These are phyloP conservation scores for Xylaria flabelliformis DNA, from an alignment of 495 filamentous ascomycete species.

Conservation along the genomic window DNA sequence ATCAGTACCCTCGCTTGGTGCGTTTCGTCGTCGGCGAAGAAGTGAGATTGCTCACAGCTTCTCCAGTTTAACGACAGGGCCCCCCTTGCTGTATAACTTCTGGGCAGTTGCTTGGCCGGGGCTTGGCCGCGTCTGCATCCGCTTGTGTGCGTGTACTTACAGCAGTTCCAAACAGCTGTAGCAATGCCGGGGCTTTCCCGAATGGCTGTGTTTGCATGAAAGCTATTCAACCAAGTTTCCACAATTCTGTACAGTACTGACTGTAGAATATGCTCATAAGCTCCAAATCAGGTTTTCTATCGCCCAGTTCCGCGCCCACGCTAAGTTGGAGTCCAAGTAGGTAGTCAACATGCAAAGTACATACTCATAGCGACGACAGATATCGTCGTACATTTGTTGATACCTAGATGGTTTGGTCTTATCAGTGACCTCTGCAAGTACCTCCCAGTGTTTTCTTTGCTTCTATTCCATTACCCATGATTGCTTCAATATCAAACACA, in stretches of 20 bases:
- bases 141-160: conserved; percentile 17
- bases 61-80: not conserved
- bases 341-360: not conserved
- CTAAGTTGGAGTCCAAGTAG: not conserved
- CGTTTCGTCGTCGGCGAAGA: conserved; percentile 8
- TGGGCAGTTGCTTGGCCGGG: conserved; percentile 14
- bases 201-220: conserved; percentile 17
- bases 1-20: not conserved
- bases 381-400: not conserved
- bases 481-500: conserved; percentile 4
- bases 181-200: conserved; percentile 4
- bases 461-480: no score
- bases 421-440: no score
- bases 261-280: not conserved
- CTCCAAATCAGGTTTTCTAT: conserved; percentile 14
- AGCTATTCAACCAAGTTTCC: conserved; percentile 3
- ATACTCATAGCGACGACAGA: not conserved
- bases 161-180: not conserved
- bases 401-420: not conserved
- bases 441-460: not conserved
- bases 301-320: not conserved
- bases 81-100: not conserved
- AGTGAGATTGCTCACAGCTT: not conserved
- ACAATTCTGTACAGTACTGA: not conserved
- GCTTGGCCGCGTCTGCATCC: conserved; percentile 29